Percentiles rank a stretch among this genome's conserved stretches.
phyloP scores from a whole-genome alignment of 148 eudicot species.

The Drosera capensis region DNA sequence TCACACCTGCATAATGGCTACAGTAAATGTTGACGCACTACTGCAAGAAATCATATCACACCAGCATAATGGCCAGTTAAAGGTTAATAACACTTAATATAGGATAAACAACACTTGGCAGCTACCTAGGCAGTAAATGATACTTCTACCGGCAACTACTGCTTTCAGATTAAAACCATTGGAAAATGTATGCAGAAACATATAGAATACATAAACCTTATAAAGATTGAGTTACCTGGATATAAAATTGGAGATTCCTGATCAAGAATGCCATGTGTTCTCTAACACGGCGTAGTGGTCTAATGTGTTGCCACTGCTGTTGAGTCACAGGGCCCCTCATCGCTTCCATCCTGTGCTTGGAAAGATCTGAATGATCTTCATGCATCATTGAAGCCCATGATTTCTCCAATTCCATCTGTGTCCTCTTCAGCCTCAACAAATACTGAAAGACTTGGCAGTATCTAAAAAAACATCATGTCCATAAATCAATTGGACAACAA shows the following conservation, averaged over 20 bases:
- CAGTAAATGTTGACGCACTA: too few species aligned
- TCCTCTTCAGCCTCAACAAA: constrained; percentile 78
- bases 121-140: neutral
- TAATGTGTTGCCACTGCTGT: constrained; percentile 59
- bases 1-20: too few species aligned
- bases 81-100: too few species aligned
- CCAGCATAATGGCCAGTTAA: too few species aligned
- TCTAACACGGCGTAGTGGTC: constrained; percentile 95
- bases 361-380: constrained; percentile 81
- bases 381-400: constrained; percentile 99
- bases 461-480: constrained; percentile 22
- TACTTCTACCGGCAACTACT: neutral
- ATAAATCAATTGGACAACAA: neutral
- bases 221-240: constrained; percentile 57
- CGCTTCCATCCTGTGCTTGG: constrained; percentile 43
- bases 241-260: constrained; percentile 91
- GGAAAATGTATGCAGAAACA: too few species aligned
- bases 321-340: constrained; percentile 37
- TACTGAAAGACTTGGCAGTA: constrained; percentile 84
- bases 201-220: too few species aligned
- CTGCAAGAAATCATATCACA: too few species aligned
- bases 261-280: constrained; percentile 98
- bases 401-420: constrained; percentile 98
- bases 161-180: neutral
- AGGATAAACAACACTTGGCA: too few species aligned